Conservation (phyloP, 108 stramenopile genomes). For the Cylindrotheca closterium region DNA sequence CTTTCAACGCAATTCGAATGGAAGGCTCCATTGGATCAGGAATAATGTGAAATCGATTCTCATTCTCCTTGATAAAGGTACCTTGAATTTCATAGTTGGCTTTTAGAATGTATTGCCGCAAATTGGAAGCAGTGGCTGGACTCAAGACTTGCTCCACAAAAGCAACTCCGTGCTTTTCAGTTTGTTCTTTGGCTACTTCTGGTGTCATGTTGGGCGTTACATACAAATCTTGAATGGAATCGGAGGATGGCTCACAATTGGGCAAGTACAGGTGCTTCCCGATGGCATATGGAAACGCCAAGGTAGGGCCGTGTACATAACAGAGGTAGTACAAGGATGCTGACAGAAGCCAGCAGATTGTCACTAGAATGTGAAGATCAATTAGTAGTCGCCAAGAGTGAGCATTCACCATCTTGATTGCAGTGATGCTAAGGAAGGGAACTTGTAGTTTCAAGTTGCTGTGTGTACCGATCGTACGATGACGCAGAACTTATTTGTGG, state of each 20-base stretch:
- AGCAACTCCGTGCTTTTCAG: conserved; percentile 18
- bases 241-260: neutral
- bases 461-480: too few relatives aligned
- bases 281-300: neutral
- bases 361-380: neutral
- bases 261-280: neutral
- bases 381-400: too few relatives aligned
- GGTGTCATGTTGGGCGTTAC: neutral
- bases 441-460: too few relatives aligned
- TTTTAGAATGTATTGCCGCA: conserved; percentile 18
- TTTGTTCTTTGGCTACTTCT: neutral
- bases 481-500: too few relatives aligned
- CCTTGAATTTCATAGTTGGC: neutral
- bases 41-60: neutral
- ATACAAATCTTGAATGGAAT: neutral
- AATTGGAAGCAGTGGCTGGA: neutral
- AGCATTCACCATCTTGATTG: too few relatives aligned
- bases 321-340: neutral
- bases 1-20: conserved; percentile 5
- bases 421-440: too few relatives aligned
- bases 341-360: neutral
- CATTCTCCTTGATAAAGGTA: neutral
- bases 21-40: neutral
- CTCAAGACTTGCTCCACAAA: conserved; percentile 13
- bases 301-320: neutral